These are phyloP conservation scores for Cladosporium halotolerans DNA, from an alignment of 2,329 filamentous ascomycete species.

Conservation along the genomic window DNA sequence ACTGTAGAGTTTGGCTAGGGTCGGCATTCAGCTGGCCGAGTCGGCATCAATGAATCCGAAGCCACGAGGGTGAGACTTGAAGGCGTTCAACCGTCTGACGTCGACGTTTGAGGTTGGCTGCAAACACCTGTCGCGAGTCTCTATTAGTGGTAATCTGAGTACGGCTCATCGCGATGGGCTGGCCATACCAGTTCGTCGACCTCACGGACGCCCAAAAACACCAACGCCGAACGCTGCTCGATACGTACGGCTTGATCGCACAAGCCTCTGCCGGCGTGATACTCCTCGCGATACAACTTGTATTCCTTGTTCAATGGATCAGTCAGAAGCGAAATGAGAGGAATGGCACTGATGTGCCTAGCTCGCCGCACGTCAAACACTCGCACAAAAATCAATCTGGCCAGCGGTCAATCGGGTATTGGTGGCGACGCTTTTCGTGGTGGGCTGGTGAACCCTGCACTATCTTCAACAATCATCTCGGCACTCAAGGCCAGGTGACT, in stretches of 20 bases:
- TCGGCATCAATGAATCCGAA: too few relatives aligned
- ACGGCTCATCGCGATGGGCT: not conserved
- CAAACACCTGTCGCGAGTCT: too few relatives aligned
- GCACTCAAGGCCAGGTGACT: conserved; percentile 48
- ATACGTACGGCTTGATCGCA: conserved; percentile 49
- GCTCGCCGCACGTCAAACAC: conserved; percentile 7
- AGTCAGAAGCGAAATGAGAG: conserved; percentile 12
- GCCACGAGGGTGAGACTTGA: too few relatives aligned
- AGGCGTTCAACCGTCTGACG: not conserved
- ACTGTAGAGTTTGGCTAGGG: not conserved
- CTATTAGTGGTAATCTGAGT: too few relatives aligned
- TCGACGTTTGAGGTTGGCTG: too few relatives aligned
- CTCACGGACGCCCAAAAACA: conserved; percentile 45
- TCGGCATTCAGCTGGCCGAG: not conserved
- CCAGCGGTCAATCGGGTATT: not conserved
- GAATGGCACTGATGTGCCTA: not conserved
- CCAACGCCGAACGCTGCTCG: conserved; percentile 47
- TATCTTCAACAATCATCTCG: conserved; percentile 32
- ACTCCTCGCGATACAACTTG: conserved; percentile 37
- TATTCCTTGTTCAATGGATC: conserved; percentile 32
- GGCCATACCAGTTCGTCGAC: conserved; percentile 47
- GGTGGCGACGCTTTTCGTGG: conserved; percentile 30
- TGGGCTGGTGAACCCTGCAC: conserved; percentile 23
- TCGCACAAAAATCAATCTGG: not conserved
- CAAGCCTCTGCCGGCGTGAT: conserved; percentile 48